Base-by-base conservation (phyloP, 495 filamentous ascomycete genomes). In the Poronia punctata region DNA sequence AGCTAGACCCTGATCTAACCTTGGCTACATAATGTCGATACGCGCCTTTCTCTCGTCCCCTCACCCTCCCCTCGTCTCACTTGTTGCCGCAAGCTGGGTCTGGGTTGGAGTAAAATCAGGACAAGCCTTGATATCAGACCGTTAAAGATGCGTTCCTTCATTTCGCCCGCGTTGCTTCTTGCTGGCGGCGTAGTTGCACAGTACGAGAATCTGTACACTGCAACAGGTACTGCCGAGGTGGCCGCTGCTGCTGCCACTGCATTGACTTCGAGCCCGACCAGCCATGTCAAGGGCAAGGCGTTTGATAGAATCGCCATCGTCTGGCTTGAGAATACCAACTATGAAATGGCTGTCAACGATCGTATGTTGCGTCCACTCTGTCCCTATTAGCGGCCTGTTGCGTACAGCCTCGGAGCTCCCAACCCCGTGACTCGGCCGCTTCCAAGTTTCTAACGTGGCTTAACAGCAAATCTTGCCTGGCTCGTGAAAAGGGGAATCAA, bases 261-360 rank as follows among this genome's bases (percentile, higher is more conserved):
- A 0, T 39, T 50, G 48, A 60, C 66, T 1, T 33, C 38, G 33
- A 78, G 72, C 21, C 79, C 80, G 10, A 72, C 70, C 6, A 78
- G 74, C 37, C 60, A 74, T 50, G 76, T 86, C 35, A 48, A 65
- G 43, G 83, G 83, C 37, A 67, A 74, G 45, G 78, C 69, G 1
- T 88, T 86, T 48, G 66, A 85, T 56, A 72, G 78, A 7, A 76
- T 84, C 44, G 70, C 76, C 23, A 70, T 74, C 41, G 76, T 88
- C 52, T 86, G 80, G 78, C 65, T 86, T 10, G 83, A 86, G 63
- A 88, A 86, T 52, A 80, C 75, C 23, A 79, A 86, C 64, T 69
- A 64, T 38, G 50, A 58, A 11, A 65, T 57, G 57, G 62, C 59
- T 7, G 41, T 53, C 17, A 50, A 54, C n/a, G 56, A 62, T 50